Conservation (phyloP, 768 basidiomycete species). For the Cystobasidium tubakii region DNA sequence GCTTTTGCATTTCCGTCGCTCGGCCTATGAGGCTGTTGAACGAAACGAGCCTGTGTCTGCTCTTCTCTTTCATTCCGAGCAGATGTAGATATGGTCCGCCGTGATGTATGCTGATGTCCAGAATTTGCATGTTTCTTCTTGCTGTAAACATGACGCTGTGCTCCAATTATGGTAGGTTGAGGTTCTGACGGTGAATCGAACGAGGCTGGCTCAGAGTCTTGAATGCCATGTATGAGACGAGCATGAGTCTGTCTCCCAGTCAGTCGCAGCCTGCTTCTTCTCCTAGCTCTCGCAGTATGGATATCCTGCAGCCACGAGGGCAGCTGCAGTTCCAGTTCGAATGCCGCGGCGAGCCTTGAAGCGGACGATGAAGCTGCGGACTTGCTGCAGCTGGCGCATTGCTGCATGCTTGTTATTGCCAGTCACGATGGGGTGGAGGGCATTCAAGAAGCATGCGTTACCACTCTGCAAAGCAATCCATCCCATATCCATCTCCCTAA, state of each 20-base stretch:
- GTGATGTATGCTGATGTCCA: background rate
- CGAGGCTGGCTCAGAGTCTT: background rate
- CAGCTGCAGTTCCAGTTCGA: background rate
- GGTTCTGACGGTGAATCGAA: background rate
- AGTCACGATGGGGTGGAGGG: too few species aligned
- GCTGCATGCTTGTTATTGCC: too few species aligned
- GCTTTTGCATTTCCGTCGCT: background rate
- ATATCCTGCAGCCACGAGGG: conserved; percentile 1
- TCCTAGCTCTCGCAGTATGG: background rate
- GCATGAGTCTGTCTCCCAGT: background rate
- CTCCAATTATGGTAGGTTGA: background rate
- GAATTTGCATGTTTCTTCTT: background rate
- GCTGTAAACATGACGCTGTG: too few species aligned
- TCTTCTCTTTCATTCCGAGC: background rate
- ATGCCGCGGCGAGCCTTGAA: background rate
- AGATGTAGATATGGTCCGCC: background rate
- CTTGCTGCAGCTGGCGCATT: conserved; percentile 8
- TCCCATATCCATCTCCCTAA: too few species aligned
- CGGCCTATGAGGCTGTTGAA: background rate
- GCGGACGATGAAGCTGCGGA: background rate
- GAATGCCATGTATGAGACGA: background rate
- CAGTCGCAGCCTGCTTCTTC: background rate
- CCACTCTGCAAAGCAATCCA: too few species aligned
- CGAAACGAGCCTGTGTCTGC: background rate
- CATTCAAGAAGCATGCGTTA: too few species aligned